Evolutionary conservation across 2,329 filamentous ascomycete species (phyloP), one percentile per base, ranked within the genome.

Genomic region (Kalmusia sp.): DNA sequence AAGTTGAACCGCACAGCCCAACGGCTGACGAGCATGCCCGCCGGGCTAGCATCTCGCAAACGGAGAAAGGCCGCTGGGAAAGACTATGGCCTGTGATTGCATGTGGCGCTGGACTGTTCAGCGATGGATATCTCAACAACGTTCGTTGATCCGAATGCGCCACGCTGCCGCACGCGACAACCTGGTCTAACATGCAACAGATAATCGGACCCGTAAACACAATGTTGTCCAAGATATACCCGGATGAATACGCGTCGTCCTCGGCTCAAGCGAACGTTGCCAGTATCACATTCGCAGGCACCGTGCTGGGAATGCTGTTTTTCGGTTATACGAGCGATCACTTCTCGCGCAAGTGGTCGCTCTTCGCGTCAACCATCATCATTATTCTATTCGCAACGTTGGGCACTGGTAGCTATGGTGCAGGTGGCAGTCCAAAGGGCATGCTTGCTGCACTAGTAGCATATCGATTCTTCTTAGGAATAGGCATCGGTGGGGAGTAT

Each of bases 101-200:
- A 37, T 96, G 92, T 68, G 93, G 93, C 59, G 90, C 92, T 46
- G 93, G 93, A 66, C 82, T 96, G 2, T 96, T 96, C 76, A 92
- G 89, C 21, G 93, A 96, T 73, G 93, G 93, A 14, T 96, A 96
- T 73, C 85, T 96, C 70, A 96, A 96, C 76, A 92, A 91, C 67
- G 90, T 92, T 62, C 77, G 64, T 55, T 15, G 38, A 14, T 40
- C 27, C 51, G 28, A 27, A 49, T 53, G 49, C 55, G 43, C 46
- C 49, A 49, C 37, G 14, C 3, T 34, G 15, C n/a, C 27, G 14
- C 37, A 49, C 30, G 49, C 47, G 40, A 49, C 40, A 30, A 19
- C 24, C 9, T n/a, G 4, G 50, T 51, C 61, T 66, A 49, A 67
- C 52, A 11, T 14, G 6, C 6, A 17, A 14, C 49, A 89, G 89